These are phyloP conservation scores for Corylus americana DNA, from an alignment of 306 rosid genomes.

Conservation along the genomic window DNA sequence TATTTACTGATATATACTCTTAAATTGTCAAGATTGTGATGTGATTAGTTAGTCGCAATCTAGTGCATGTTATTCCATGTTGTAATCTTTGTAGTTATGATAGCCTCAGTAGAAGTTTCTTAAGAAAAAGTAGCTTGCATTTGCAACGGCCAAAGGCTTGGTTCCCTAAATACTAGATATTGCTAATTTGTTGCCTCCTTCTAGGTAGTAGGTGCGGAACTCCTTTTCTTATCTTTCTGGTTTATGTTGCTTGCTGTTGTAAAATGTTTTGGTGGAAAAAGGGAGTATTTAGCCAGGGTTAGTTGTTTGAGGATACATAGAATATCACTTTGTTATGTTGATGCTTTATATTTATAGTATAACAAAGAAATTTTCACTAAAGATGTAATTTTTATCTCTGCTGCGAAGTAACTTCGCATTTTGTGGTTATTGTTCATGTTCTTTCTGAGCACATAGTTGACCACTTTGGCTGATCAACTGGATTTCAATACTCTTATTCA, in stretches of 20 bases:
- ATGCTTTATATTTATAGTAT: background rate
- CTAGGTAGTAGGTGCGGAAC: background rate
- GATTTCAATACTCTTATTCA: background rate
- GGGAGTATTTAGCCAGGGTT: background rate
- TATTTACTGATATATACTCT: background rate
- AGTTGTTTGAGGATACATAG: background rate
- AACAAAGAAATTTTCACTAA: background rate
- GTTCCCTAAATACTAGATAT: background rate
- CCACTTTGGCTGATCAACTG: background rate
- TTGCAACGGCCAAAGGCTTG: background rate
- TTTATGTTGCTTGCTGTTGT: background rate
- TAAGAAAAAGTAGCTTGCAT: background rate
- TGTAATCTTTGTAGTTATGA: background rate
- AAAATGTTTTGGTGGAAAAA: background rate
- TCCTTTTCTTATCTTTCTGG: conserved; percentile 1
- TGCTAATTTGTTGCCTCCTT: too few species aligned
- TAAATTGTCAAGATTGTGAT: background rate
- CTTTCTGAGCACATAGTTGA: background rate
- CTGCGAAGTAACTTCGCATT: background rate
- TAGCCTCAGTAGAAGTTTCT: background rate
- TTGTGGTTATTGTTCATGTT: background rate
- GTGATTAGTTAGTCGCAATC: background rate
- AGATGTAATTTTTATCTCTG: background rate
- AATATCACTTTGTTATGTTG: too few species aligned
- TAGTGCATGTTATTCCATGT: background rate